These are phyloP conservation scores for Cyclotella atomus DNA, from an alignment of 108 stramenopile species.

Conservation along the genomic window DNA sequence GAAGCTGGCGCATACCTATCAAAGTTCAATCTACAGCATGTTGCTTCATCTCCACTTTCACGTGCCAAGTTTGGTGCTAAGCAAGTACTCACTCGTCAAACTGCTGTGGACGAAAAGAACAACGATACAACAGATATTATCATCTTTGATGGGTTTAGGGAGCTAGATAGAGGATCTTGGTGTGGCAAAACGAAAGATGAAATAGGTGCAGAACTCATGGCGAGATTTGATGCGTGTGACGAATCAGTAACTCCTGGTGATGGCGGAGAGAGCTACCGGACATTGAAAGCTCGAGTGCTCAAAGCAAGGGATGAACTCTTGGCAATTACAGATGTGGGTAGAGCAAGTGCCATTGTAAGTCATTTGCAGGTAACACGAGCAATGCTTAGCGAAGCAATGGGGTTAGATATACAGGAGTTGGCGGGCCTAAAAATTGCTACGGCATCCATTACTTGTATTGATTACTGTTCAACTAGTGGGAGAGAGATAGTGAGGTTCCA, in stretches of 20 bases:
- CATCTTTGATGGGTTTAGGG: conserved; percentile 73
- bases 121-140: conserved; percentile 33
- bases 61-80: conserved; percentile 85
- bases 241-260: conserved; percentile 79
- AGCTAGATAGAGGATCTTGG: conserved; percentile 81
- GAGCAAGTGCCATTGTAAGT: conserved; percentile 74
- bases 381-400: conserved; percentile 79
- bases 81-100: conserved; percentile 51
- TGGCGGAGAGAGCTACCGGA: conserved; percentile 81
- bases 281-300: conserved; percentile 72
- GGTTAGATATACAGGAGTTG: conserved; percentile 73
- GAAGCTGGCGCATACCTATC: conserved; percentile 77
- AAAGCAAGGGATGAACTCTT: conserved; percentile 68
- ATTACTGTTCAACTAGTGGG: conserved; percentile 63
- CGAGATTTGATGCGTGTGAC: conserved; percentile 84
- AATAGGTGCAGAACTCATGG: conserved; percentile 74
- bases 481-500: conserved; percentile 76
- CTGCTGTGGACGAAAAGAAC: conserved; percentile 9
- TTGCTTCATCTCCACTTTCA: conserved; percentile 76
- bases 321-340: conserved; percentile 55
- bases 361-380: conserved; percentile 90
- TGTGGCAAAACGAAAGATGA: conserved; percentile 73
- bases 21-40: conserved; percentile 65
- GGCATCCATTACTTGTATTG: conserved; percentile 84
- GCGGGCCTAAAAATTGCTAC: conserved; percentile 74